phyloP scores from a whole-genome alignment of 805 yeast genomes.

The Yarrowia hollandica region DNA sequence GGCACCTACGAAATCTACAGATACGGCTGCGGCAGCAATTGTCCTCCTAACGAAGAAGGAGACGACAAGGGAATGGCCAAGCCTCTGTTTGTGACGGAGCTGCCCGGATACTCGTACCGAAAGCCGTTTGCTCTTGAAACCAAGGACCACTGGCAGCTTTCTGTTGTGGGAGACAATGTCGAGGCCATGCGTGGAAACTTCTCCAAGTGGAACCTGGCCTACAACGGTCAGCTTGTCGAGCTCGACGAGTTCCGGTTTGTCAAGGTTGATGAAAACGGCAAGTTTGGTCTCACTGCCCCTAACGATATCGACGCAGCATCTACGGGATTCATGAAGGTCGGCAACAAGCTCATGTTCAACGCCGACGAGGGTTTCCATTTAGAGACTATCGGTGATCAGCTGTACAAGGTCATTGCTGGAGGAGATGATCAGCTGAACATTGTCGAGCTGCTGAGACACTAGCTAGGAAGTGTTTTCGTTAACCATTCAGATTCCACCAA shows the following conservation, averaged over 20 bases:
- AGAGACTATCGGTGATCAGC: neutral
- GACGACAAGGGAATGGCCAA: slow-evolving; percentile 5
- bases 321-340: slow-evolving; percentile 2
- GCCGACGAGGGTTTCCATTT: neutral
- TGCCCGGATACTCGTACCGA: slow-evolving; percentile 1
- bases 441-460: neutral
- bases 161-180: neutral
- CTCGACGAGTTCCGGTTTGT: neutral
- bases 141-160: neutral
- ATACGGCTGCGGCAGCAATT: slow-evolving; percentile 3
- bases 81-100: slow-evolving; percentile 1
- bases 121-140: neutral
- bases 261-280: neutral
- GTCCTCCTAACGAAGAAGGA: neutral
- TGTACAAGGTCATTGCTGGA: neutral
- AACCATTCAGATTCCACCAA: too few relatives aligned
- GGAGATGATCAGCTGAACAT: slow-evolving; percentile 1
- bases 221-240: neutral
- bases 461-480: too few relatives aligned
- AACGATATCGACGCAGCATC: slow-evolving; percentile 2
- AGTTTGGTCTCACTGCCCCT: neutral
- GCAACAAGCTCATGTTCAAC: slow-evolving; percentile 5
- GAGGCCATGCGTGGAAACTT: neutral
- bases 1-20: neutral
- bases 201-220: neutral